Base-by-base conservation (phyloP, 176 grass and related monocot genomes). In the Alopecurus myosuroides region DNA sequence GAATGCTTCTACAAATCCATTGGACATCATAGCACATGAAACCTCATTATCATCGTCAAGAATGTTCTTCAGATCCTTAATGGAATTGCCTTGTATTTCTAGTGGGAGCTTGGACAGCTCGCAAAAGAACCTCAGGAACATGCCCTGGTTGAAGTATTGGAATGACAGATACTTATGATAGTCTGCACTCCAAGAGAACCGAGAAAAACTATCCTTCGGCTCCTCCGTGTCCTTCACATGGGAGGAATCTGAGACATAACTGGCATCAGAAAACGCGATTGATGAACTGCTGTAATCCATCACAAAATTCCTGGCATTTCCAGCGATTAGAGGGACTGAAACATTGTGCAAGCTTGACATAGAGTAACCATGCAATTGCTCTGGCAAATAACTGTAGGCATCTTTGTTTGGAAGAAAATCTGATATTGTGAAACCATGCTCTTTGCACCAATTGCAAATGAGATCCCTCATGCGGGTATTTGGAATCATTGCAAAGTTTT, bases 1-100 rank as follows among this genome's bases (percentile, higher is more conserved):
- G 39, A 99, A 87, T 89, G 93, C 91, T 86, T 99, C 94, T 64
- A 83, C 58, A 92, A 99, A 99, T 85, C 97, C 93, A 88, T 92
- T 94, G 49, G 84, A 87, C 17, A 92, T 15, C 87, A 96, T 89
- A 83, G 69, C 72, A 85, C 62, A 88, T 26, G 70, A 86, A 88
- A 75, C 76, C 44, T 91, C 91, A 77, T 89, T 83, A 60, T 96
- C 97, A 57, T 81, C 77, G 46, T 91, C 74, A 70, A 99, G 74
- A 89, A 96, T 70, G 13, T 48, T 85, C 80, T 89, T 94, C 81
- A 94, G 74, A 82, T 99, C 84, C 84, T 94, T 78, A 65, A 99
- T 85, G 42, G 91, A 92, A 34, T 53, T 94, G 23, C 48, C 80
- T 74, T 87, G 94, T 77, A 89, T 62, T 62, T 96, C 94, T 19